Percentiles rank a stretch among this genome's conserved stretches.
Evolutionary conservation across 1,284 basidiomycete genomes (phyloP).

Genomic region (Melanopsichium pennsylvanicum): DNA sequence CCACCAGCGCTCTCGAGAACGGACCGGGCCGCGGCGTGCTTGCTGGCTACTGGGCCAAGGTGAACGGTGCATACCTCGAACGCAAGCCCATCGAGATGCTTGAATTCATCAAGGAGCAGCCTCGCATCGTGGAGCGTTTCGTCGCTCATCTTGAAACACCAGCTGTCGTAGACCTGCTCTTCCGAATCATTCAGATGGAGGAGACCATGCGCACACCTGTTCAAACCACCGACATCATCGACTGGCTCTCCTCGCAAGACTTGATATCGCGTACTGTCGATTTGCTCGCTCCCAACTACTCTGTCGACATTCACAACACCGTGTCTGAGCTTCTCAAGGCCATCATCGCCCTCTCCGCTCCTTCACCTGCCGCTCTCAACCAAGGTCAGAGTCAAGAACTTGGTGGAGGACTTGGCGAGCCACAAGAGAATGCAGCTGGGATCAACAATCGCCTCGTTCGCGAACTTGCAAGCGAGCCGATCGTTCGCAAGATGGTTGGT

Average conservation of each 20-base stretch:
- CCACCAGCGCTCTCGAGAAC: slow-evolving; percentile 61
- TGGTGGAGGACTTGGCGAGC: slow-evolving; percentile 36
- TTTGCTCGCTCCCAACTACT: slow-evolving; percentile 81
- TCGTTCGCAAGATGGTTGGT: slow-evolving; percentile 76
- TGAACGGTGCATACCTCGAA: slow-evolving; percentile 83
- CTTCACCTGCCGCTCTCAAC: slow-evolving; percentile 74
- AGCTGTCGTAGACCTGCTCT: slow-evolving; percentile 88
- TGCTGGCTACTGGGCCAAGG: slow-evolving; percentile 75
- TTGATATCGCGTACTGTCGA: slow-evolving; percentile 83
- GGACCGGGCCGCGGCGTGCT: slow-evolving; percentile 69
- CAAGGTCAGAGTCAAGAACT: slow-evolving; percentile 65
- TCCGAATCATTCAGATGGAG: slow-evolving; percentile 90
- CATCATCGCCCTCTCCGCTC: slow-evolving; percentile 92
- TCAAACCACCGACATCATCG: slow-evolving; percentile 76
- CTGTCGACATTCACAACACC: slow-evolving; percentile 82
- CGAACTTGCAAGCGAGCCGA: slow-evolving; percentile 82
- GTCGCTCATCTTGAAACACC: slow-evolving; percentile 87
- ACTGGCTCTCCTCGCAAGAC: slow-evolving; percentile 88
- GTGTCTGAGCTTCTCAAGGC: slow-evolving; percentile 92
- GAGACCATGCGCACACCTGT: slow-evolving; percentile 74
- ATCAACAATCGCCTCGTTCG: slow-evolving; percentile 81
- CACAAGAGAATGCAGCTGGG: slow-evolving; percentile 45
- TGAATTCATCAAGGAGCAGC: slow-evolving; percentile 84
- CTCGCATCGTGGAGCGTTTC: slow-evolving; percentile 82
- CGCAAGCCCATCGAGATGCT: slow-evolving; percentile 95